Conservation (phyloP, 2,329 filamentous ascomycete species). For the Ophiostoma novo-ulmi region DNA sequence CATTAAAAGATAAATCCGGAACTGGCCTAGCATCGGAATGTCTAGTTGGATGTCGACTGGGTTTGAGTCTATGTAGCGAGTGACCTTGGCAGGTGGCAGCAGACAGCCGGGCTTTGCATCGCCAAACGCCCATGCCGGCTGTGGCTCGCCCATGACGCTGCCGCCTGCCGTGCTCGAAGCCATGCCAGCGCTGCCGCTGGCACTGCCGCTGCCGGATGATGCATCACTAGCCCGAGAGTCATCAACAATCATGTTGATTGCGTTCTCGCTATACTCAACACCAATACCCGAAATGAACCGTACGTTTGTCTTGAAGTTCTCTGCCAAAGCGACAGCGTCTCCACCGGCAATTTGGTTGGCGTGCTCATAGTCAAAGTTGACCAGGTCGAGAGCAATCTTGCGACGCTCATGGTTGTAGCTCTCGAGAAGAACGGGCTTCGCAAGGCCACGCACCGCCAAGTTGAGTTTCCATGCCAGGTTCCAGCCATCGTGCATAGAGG, state of each 20-base stretch:
- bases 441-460: slow-evolving; percentile 51
- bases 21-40: slow-evolving; percentile 71
- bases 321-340: slow-evolving; percentile 53
- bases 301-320: slow-evolving; percentile 62
- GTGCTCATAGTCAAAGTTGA: slow-evolving; percentile 51
- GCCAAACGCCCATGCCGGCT: slow-evolving; percentile 34
- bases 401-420: slow-evolving; percentile 61
- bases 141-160: not conserved
- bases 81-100: slow-evolving; percentile 64
- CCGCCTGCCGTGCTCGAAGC: not conserved
- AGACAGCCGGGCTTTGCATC: slow-evolving; percentile 50
- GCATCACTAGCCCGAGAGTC: not conserved
- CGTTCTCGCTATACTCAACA: slow-evolving; percentile 51
- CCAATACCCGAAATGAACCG: slow-evolving; percentile 64
- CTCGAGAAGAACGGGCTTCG: slow-evolving; percentile 49
- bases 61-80: slow-evolving; percentile 71
- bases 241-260: slow-evolving; percentile 42
- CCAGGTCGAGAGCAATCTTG: slow-evolving; percentile 55
- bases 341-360: slow-evolving; percentile 47
- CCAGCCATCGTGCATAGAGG: slow-evolving; percentile 57
- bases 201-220: not conserved
- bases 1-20: slow-evolving; percentile 67
- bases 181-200: not conserved
- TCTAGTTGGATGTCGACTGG: slow-evolving; percentile 73
- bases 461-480: slow-evolving; percentile 59